Evolutionary conservation across 164 flowering plant genomes (phyloP).

Genomic region (Vitis riparia): DNA sequence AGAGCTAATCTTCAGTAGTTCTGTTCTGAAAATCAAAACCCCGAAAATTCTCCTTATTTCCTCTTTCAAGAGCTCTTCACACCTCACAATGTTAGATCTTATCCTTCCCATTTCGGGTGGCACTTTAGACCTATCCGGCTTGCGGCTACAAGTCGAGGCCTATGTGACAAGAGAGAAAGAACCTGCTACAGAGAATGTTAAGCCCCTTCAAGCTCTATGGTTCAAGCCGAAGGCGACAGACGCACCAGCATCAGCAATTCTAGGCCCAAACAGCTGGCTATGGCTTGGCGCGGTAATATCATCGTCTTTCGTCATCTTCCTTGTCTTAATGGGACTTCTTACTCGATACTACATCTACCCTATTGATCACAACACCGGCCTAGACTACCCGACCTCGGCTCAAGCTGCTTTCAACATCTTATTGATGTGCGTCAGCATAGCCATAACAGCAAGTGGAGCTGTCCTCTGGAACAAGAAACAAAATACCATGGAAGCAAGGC

Average conservation of each 20-base stretch:
- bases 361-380: slow-evolving; percentile 44
- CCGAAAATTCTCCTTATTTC: slow-evolving; percentile 21
- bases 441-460: slow-evolving; percentile 35
- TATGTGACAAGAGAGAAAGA: slow-evolving; percentile 67
- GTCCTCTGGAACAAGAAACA: slow-evolving; percentile 64
- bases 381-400: too few species aligned
- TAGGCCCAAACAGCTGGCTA: slow-evolving; percentile 73
- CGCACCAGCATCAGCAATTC: slow-evolving; percentile 41
- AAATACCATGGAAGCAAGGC: slow-evolving; percentile 30
- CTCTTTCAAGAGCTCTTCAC: slow-evolving; percentile 15
- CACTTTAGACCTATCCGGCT: slow-evolving; percentile 26
- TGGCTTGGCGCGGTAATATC: slow-evolving; percentile 67
- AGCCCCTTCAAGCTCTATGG: slow-evolving; percentile 33
- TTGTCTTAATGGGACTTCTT: slow-evolving; percentile 47
- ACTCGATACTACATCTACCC: slow-evolving; percentile 61
- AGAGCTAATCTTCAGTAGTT: slow-evolving; percentile 11
- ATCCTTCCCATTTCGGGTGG: slow-evolving; percentile 28
- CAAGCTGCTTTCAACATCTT: slow-evolving; percentile 35
- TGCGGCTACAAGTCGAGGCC: slow-evolving; percentile 71
- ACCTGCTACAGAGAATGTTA: slow-evolving; percentile 14
- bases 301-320: slow-evolving; percentile 58
- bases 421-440: slow-evolving; percentile 46
- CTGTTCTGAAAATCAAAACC: background rate
- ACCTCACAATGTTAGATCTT: slow-evolving; percentile 29
- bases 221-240: slow-evolving; percentile 55